A percentile compares a stretch with the other conserved stretches of the same genome.
These are phyloP conservation scores for Xylaria sp. DNA, from an alignment of 2,329 filamentous ascomycete genomes.

Conservation along the genomic window DNA sequence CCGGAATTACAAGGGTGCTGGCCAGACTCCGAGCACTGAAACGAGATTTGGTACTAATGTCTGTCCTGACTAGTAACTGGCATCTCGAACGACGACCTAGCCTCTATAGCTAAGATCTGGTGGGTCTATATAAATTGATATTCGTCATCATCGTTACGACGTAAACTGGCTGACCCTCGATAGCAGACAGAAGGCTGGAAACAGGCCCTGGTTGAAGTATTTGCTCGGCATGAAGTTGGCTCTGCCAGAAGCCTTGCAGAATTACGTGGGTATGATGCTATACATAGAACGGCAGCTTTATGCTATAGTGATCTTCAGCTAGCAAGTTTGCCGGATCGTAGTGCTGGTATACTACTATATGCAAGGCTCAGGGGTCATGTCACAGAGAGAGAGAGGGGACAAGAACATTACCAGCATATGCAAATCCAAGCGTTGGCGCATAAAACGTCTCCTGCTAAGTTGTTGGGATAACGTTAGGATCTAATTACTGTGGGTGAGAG, in stretches of 20 bases:
- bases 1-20: background rate
- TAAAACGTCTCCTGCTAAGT: background rate
- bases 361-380: constrained; percentile 25
- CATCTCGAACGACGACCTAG: background rate
- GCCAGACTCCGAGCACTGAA: background rate
- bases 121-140: too few species aligned
- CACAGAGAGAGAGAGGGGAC: constrained; percentile 12
- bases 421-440: constrained; percentile 3
- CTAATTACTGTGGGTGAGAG: background rate
- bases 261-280: constrained; percentile 19
- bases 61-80: background rate
- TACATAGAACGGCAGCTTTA: constrained; percentile 26
- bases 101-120: background rate
- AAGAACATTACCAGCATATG: constrained; percentile 6
- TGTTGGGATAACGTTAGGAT: too few species aligned
- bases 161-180: background rate
- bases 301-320: constrained; percentile 25
- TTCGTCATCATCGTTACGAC: background rate
- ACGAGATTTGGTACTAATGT: background rate
- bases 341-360: constrained; percentile 2
- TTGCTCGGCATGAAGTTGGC: constrained; percentile 3
- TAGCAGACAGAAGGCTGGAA: background rate
- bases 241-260: constrained; percentile 15
- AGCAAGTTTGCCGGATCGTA: constrained; percentile 13
- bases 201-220: background rate